Evolutionary conservation across 495 filamentous ascomycete species (phyloP), one percentile per base, ranked within the genome.

Genomic region (Aspergillus sclerotiicarbonarius): DNA sequence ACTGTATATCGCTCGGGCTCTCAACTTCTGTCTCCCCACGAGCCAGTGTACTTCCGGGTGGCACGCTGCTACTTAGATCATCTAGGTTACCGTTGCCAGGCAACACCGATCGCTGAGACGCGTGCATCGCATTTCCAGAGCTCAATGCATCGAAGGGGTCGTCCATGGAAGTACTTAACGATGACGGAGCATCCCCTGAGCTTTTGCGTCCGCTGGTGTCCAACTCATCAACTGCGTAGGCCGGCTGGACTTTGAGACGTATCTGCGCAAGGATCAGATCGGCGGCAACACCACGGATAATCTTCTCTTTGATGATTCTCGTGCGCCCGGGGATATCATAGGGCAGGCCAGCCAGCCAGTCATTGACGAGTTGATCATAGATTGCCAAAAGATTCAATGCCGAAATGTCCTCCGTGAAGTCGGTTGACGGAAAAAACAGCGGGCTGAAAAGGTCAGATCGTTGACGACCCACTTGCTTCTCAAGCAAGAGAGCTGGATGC

Each of bases 231-330:
- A 41, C 19, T 16, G 10, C 46, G 51, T 50, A 53, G 13, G 44
- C 33, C 13, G 29, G 6, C 18, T 60, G 63, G 19, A 57, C 67
- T 25, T 62, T 58, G 12, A 60, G 54, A 10, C 63, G 54, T 6
- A 76, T 48, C 8, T 65, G 67, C 39, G 78, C 67, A 16, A 81
- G 57, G 49, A 69, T 59, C 20, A 81, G 57, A 45, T 79, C 73
- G 15, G 67, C 70, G 29, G 74, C 69, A 31, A 81, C 47, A 3
- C 64, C 62, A 49, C 79, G 67, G 29, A 80, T 63, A 13, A 67
- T 53, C 59, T 67, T 76, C 54, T 79, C 79, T 58, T 79, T 76
- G 51, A 65, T 62, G 0, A 77, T 62, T 10, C 79, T 70, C 18
- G 72, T 71, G 12, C 64, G 71, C 1, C 64, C 64, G 7, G 79